These are phyloP conservation scores for Eucalyptus sp. DNA, from an alignment of 345 rosid genomes.

Conservation along the genomic window DNA sequence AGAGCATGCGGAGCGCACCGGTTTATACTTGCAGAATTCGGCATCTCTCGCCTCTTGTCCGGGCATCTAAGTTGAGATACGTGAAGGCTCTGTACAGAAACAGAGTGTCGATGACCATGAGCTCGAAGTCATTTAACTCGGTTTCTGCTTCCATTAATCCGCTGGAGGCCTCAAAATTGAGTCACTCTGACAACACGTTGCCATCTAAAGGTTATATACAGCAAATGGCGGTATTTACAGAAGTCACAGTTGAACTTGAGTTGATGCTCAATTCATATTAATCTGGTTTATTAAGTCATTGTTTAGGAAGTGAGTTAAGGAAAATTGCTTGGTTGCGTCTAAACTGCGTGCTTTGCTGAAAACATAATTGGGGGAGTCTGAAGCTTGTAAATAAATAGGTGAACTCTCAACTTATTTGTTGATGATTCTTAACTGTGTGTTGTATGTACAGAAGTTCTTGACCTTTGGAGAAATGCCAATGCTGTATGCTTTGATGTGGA, in stretches of 20 bases:
- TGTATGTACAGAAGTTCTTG: conserved; percentile 44
- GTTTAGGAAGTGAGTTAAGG: background rate
- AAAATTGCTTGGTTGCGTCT: background rate
- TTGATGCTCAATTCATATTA: background rate
- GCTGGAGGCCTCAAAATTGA: conserved; percentile 22
- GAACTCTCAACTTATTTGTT: background rate
- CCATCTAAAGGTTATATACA: conserved; percentile 49
- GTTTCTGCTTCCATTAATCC: conserved; percentile 43
- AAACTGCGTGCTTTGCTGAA: background rate
- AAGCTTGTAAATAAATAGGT: background rate
- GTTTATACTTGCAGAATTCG: conserved; percentile 12
- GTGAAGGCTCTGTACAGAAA: conserved; percentile 2
- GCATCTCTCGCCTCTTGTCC: conserved; percentile 6
- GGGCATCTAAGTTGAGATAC: conserved; percentile 12
- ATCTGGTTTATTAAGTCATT: background rate
- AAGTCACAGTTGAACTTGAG: background rate
- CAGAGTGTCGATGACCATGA: conserved; percentile 17
- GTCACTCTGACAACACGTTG: conserved; percentile 18
- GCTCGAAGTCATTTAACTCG: conserved; percentile 22
- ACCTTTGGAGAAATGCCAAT: conserved; percentile 63
- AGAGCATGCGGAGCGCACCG: conserved; percentile 20
- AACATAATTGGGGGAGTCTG: background rate
- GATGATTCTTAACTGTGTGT: conserved; percentile 3
- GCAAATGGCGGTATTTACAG: background rate
- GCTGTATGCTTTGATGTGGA: conserved; percentile 98